Evolutionary conservation across 495 filamentous ascomycete species (phyloP), one percentile per base, ranked within the genome.

Genomic region (Podospora conica): DNA sequence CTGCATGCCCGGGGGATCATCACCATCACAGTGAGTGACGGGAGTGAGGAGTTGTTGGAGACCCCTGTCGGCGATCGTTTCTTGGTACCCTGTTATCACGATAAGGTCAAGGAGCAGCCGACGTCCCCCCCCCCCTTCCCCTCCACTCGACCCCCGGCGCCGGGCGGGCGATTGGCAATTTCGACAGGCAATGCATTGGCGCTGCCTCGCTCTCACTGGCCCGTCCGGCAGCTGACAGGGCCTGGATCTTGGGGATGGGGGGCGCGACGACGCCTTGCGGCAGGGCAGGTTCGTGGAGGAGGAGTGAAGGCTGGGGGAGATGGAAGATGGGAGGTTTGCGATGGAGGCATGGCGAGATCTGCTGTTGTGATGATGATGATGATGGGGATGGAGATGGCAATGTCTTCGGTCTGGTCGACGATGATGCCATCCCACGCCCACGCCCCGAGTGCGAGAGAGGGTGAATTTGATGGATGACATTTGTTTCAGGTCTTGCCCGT

Each of bases 81-180:
- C 61, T 63, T 56, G 48, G 53, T 12, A 15, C 55, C 40, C 29
- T 31, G 63, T 31, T 64, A 64, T 64, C 63, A 58, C 63, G 63
- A 64, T 64, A 64, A 57, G 24, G 22, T n/a, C n/a, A n/a, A n/a
- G n/a, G n/a, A n/a, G n/a, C n/a, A 22, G 15, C 63, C 8, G 21
- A 57, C 55, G 25, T 57, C 55, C 15, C 11, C 3, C 55, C 21
- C 20, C 53, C 10, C 25, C 62, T 15, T 1, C 7, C 55, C 18
- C n/a, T n/a, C 61, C 55, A 63, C 55, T 63, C 55, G 22, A 63
- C n/a, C 40, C 40, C 40, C 40, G 15, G 18, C 1, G 33, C 15
- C 33, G 33, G 33, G 15, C 40, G 40, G 40, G 40, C 40, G 40
- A 48, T 48, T 48, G 40, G 40, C 40, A 48, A 48, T 48, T 48